These are phyloP conservation scores for Oidiodendron maius DNA, from an alignment of 495 filamentous ascomycete genomes.

Conservation along the genomic window DNA sequence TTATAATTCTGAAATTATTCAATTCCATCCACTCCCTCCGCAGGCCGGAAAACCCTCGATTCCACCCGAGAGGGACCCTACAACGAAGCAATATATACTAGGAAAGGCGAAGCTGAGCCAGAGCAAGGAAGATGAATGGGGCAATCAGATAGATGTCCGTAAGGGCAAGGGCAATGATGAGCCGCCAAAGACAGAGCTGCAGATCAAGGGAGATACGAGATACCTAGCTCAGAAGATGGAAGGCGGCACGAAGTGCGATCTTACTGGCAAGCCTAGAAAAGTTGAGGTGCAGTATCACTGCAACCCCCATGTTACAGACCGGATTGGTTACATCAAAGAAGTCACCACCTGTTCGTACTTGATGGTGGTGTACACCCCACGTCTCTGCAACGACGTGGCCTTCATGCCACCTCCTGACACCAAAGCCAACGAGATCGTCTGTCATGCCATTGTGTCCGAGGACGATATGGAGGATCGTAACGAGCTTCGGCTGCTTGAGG, in stretches of 20 bases:
- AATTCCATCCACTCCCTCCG: conserved; percentile 82
- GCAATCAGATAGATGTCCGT: conserved; percentile 20
- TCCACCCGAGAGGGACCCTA: conserved; percentile 68
- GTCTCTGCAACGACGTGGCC: conserved; percentile 87
- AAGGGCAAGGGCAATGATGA: conserved; percentile 30
- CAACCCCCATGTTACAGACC: conserved; percentile 69
- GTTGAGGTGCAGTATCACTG: conserved; percentile 95
- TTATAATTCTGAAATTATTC: conserved; percentile 79
- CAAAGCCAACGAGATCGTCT: conserved; percentile 71
- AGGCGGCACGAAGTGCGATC: conserved; percentile 84
- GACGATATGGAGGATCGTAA: conserved; percentile 23
- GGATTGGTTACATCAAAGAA: conserved; percentile 94
- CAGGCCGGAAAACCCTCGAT: conserved; percentile 58
- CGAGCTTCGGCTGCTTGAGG: conserved; percentile 23
- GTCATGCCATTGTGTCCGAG: conserved; percentile 44
- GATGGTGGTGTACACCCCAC: conserved; percentile 90
- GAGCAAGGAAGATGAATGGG: conserved; percentile 29
- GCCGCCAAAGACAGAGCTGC: conserved; percentile 57
- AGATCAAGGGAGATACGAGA: conserved; percentile 74
- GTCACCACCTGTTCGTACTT: conserved; percentile 88
- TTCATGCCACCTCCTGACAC: conserved; percentile 83
- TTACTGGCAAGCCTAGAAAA: conserved; percentile 76
- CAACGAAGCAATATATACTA: conserved; percentile 73
- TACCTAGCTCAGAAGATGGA: conserved; percentile 87
- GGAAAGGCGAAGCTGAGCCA: conserved; percentile 42